Evolutionary conservation across 768 basidiomycete genomes (phyloP).

Genomic region (Coprinopsis marcescibilis): DNA sequence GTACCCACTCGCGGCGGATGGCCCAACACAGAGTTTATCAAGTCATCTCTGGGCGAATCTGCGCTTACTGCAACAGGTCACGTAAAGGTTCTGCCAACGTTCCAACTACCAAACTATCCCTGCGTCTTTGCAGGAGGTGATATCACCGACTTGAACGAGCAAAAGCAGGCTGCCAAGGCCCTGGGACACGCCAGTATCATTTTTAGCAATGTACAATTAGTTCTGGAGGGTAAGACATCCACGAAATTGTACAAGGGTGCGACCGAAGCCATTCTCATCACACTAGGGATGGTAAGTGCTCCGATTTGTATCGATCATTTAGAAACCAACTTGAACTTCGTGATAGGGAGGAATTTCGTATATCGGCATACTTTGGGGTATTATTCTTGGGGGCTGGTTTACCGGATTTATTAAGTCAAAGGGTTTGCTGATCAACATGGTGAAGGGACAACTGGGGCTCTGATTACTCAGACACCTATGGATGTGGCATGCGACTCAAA

Average conservation of each 20-base stretch:
- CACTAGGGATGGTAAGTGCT: too few species aligned
- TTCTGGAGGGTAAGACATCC: slow-evolving; percentile 10
- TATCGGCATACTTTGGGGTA: slow-evolving; percentile 10
- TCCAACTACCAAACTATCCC: slow-evolving; percentile 16
- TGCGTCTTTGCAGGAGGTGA: slow-evolving; percentile 20
- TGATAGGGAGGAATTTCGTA: slow-evolving; percentile 10
- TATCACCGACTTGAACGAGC: slow-evolving; percentile 17
- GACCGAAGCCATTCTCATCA: too few species aligned
- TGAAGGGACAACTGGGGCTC: too few species aligned
- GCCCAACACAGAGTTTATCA: slow-evolving; percentile 43
- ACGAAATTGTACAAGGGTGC: slow-evolving; percentile 10
- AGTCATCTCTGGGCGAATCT: slow-evolving; percentile 27
- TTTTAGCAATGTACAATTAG: slow-evolving; percentile 10
- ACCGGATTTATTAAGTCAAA: slow-evolving; percentile 11
- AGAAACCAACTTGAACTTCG: background rate
- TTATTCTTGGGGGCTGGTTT: slow-evolving; percentile 11
- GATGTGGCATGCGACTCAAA: too few species aligned
- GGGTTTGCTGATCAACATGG: slow-evolving; percentile 8
- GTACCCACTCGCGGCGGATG: slow-evolving; percentile 27
- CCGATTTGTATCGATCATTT: background rate
- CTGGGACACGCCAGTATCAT: slow-evolving; percentile 14
- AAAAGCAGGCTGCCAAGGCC: slow-evolving; percentile 17
- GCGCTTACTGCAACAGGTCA: slow-evolving; percentile 26
- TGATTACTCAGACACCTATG: too few species aligned
- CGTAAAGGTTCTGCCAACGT: slow-evolving; percentile 43